Conservation (phyloP, 768 basidiomycete species). For the Hirschioporus abietinus region DNA sequence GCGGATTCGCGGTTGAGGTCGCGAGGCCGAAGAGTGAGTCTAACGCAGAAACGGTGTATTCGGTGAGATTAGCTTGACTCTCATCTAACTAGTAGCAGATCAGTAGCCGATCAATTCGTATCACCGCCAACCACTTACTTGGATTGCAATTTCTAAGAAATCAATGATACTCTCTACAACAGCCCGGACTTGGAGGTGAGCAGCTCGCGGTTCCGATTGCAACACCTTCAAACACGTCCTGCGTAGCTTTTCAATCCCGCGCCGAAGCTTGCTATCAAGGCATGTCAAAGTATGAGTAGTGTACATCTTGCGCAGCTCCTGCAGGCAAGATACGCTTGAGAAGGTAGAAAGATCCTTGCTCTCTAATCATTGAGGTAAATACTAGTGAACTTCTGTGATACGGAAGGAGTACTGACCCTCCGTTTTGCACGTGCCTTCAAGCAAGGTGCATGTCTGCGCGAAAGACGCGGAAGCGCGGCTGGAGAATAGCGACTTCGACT, state of each 20-base stretch:
- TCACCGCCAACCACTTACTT: not conserved
- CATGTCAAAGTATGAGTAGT: not conserved
- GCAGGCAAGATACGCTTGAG: not conserved
- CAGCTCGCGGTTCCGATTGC: not conserved
- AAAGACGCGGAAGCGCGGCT: not conserved
- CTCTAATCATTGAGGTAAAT: not conserved
- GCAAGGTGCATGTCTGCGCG: not conserved
- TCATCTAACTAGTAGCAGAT: not conserved
- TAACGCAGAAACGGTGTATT: conserved; percentile 27
- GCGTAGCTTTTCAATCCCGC: conserved; percentile 2
- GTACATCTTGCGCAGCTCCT: not conserved
- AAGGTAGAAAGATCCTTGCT: not conserved
- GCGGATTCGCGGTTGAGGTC: conserved; percentile 33
- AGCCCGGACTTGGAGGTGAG: not conserved
- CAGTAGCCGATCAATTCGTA: not conserved
- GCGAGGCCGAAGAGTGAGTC: conserved; percentile 56
- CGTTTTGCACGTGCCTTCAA: not conserved
- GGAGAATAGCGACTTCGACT: not conserved
- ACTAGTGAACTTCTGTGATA: not conserved
- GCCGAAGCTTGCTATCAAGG: not conserved
- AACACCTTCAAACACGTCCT: not conserved
- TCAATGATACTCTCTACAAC: not conserved
- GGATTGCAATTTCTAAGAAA: not conserved
- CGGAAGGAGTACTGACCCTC: not conserved
- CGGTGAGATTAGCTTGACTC: not conserved